Base-by-base conservation (phyloP, 23 red algal genomes). In the Chondrus crispus region DNA sequence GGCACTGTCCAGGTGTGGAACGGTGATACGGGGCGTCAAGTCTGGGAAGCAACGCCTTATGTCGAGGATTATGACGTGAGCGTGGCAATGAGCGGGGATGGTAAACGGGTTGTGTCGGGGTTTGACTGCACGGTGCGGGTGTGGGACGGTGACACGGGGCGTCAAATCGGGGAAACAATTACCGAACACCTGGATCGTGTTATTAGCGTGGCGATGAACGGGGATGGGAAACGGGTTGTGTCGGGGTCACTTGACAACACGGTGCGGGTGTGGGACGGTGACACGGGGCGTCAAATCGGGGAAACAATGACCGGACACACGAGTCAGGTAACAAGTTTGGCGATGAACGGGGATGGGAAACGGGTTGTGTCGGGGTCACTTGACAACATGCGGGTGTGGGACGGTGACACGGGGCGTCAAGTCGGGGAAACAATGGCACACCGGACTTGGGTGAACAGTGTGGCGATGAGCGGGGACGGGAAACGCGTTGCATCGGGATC, bases 351-450 rank as follows among this genome's bases (percentile, higher is more conserved):
- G 42, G 16, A 5, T 18, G 71, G 71, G 6, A 44, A n/a, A 5
- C 76, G 50, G 3, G 43, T 81, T 4, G 6, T 81, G 5, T 81
- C 76, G 20, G 76, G 76, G 46, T 81, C 76, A 5, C 4, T 5
- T 16, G 76, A 81, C 43, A 81, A 81, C 4, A 53, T 81, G 8
- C 76, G 76, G 43, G 76, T 81, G 8, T 81, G 76, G 76, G 76
- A 81, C 6, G n/a, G n/a, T n/a, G n/a, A n/a, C n/a, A n/a, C n/a
- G n/a, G n/a, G n/a, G n/a, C n/a, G n/a, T n/a, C n/a, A n/a, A n/a
- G n/a, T n/a, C n/a, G n/a, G n/a, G n/a, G n/a, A n/a, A n/a, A n/a
- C n/a, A n/a, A n/a, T n/a, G n/a, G n/a, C n/a, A 4, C 76, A 81
- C 42, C 49, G 10, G 3, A 20, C 10, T 6, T 46, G 41, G 76